Base-by-base conservation (phyloP, 495 filamentous ascomycete species). In the Hypomontagnella monticulosa region DNA sequence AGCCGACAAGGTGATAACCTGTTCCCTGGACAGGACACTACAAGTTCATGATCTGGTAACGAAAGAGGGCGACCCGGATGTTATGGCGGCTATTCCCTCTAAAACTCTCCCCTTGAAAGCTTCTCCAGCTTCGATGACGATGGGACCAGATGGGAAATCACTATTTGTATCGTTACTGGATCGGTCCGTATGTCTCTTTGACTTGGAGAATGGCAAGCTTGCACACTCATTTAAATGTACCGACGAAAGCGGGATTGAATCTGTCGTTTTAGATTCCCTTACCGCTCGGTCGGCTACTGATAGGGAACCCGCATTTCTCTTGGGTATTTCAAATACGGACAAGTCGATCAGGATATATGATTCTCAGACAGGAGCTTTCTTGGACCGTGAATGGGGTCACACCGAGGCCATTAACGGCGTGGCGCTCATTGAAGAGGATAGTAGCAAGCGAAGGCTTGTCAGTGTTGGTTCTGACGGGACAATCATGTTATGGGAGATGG, bases 301-400 rank as follows among this genome's bases (percentile, higher is more conserved):
- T 1, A 72, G 59, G 32, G 80, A 81, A 15, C 56, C 75, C 1
- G 70, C 80, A 8, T 80, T 94, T 43, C 82, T 99, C 55, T 78
- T 93, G 20, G 95, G 91, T 15, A 82, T 96, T 19, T 97, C 96
- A 5, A 92, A 91, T 64, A 96, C 91, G 3, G 95, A 99, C 73
- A 98, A 97, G 71, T 97, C 95, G 5, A 88, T 99, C 57, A 83
- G 95, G 16, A 78, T 98, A 3, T 98, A 99, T 72, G 91, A 96
- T 63, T 79, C 87, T 12, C 87, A 89, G 43, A 83, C 84, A 38
- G 94, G 93, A 11, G 73, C 79, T 19, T 87, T 99, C 62, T 77
- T 97, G 51, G 89, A 91, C 20, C 88, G 91, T 36, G 95, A 97
- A 75, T 97, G 92, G 83, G 96, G 95, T 11, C 95, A 99, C 71